These are phyloP conservation scores for Cercophora samala DNA, from an alignment of 495 filamentous ascomycete genomes.

Conservation along the genomic window DNA sequence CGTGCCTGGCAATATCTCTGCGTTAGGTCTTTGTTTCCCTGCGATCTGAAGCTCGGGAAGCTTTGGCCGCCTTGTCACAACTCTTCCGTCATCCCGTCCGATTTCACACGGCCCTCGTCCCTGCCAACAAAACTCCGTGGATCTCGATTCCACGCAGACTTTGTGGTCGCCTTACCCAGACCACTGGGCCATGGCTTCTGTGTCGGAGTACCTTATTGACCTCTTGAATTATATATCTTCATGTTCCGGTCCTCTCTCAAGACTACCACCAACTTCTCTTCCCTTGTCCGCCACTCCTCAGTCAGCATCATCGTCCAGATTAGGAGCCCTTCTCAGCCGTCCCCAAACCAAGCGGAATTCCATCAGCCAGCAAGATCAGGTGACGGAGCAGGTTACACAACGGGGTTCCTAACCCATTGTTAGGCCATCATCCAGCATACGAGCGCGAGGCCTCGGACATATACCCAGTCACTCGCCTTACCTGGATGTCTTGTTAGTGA, in stretches of 20 bases:
- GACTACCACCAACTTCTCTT: not conserved
- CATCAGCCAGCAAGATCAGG: not conserved
- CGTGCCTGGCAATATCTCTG: slow-evolving; percentile 12
- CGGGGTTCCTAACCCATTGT: slow-evolving; percentile 1
- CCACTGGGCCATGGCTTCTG: not conserved
- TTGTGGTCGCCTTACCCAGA: slow-evolving; percentile 1
- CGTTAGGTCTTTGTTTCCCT: not conserved
- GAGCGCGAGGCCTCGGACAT: not conserved
- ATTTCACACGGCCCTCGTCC: slow-evolving; percentile 5
- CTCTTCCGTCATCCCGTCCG: slow-evolving; percentile 11
- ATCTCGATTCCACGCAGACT: slow-evolving; percentile 9
- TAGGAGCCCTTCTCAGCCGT: not conserved
- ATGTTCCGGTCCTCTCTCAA: not conserved
- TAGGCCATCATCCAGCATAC: not conserved
- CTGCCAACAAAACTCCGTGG: not conserved
- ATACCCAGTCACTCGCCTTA: not conserved
- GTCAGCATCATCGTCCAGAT: not conserved
- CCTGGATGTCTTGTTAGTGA: slow-evolving; percentile 8
- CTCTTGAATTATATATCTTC: slow-evolving; percentile 4
- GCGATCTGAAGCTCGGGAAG: slow-evolving; percentile 5
- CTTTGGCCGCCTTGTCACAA: slow-evolving; percentile 10
- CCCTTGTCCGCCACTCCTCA: not conserved
- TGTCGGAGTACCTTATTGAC: not conserved
- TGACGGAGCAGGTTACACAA: slow-evolving; percentile 2
- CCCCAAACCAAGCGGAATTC: not conserved